These are phyloP conservation scores for Fusarium chlamydosporum DNA, from an alignment of 2,329 filamentous ascomycete species.

Conservation along the genomic window DNA sequence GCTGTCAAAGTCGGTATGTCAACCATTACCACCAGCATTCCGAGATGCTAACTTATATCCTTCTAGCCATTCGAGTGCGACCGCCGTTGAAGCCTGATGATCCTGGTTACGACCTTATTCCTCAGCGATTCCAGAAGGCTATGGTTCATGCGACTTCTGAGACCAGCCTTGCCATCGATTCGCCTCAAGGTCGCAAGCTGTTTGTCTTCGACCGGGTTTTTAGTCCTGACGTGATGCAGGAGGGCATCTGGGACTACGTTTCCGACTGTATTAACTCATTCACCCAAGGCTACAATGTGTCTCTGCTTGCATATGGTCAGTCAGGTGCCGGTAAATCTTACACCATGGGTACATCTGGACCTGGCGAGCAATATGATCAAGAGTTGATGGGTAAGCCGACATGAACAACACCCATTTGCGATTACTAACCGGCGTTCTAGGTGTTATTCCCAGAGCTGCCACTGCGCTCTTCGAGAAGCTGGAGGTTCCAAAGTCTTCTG, in stretches of 20 bases:
- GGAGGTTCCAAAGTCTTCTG: conserved; percentile 65
- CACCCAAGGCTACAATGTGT: conserved; percentile 97
- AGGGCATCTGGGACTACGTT: conserved; percentile 94
- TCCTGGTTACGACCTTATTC: conserved; percentile 94
- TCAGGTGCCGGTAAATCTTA: conserved; percentile 98
- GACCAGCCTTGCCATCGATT: conserved; percentile 89
- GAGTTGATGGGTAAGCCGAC: conserved; percentile 80
- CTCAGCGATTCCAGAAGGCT: conserved; percentile 92
- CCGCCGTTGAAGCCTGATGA: conserved; percentile 86
- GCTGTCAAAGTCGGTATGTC: conserved; percentile 96
- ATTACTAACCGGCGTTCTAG: conserved; percentile 60
- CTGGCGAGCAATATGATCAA: conserved; percentile 78
- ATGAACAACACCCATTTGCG: background rate
- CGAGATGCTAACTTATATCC: conserved; percentile 8
- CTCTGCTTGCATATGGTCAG: conserved; percentile 95
- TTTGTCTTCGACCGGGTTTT: conserved; percentile 99
- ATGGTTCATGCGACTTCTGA: conserved; percentile 91
- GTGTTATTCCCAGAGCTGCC: conserved; percentile 95
- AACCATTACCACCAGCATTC: conserved; percentile 7
- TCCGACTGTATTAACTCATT: conserved; percentile 92
- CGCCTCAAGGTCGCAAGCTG: conserved; percentile 90
- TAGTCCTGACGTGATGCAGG: conserved; percentile 83
- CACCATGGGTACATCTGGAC: conserved; percentile 97
- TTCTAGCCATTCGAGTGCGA: conserved; percentile 88
- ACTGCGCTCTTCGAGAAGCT: conserved; percentile 89